Conservation (phyloP, 305 asterid genomes). For the Fraxinus sp. region DNA sequence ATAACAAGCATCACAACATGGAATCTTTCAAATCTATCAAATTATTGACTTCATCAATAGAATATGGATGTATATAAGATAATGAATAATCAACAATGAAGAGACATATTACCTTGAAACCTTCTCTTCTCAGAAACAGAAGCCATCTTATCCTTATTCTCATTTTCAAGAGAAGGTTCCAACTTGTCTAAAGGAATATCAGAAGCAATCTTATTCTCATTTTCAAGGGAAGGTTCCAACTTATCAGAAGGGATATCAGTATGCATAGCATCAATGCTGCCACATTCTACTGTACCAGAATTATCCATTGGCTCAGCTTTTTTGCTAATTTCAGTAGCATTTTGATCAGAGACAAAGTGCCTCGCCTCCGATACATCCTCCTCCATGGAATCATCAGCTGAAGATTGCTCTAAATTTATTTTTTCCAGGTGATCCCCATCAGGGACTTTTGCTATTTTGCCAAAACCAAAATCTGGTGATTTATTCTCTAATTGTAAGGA, state of each 20-base stretch:
- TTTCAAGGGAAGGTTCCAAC: slow-evolving; percentile 6
- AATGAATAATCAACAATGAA: neutral
- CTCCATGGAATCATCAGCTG: slow-evolving; percentile 91
- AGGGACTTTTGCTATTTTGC: slow-evolving; percentile 23
- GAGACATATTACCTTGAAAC: slow-evolving; percentile 32
- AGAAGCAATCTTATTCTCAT: slow-evolving; percentile 24
- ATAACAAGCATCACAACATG: neutral
- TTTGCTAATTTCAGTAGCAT: slow-evolving; percentile 31
- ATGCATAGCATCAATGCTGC: slow-evolving; percentile 13
- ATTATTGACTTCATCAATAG: neutral
- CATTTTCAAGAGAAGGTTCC: neutral
- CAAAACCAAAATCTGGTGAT: slow-evolving; percentile 13
- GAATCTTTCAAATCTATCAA: neutral
- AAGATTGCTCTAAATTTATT: slow-evolving; percentile 60
- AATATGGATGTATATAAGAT: neutral
- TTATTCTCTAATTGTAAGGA: neutral
- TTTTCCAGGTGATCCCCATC: slow-evolving; percentile 48
- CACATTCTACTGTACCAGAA: neutral
- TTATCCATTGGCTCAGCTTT: slow-evolving; percentile 30
- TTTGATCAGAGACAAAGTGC: slow-evolving; percentile 41
- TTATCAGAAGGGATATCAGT: slow-evolving; percentile 19
- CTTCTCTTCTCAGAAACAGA: slow-evolving; percentile 33
- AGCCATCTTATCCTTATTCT: slow-evolving; percentile 5
- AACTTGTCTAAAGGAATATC: neutral
- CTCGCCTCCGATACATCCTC: slow-evolving; percentile 64